phyloP scores from a whole-genome alignment of 2,329 filamentous ascomycete species.

The Elsinoe fawcettii region DNA sequence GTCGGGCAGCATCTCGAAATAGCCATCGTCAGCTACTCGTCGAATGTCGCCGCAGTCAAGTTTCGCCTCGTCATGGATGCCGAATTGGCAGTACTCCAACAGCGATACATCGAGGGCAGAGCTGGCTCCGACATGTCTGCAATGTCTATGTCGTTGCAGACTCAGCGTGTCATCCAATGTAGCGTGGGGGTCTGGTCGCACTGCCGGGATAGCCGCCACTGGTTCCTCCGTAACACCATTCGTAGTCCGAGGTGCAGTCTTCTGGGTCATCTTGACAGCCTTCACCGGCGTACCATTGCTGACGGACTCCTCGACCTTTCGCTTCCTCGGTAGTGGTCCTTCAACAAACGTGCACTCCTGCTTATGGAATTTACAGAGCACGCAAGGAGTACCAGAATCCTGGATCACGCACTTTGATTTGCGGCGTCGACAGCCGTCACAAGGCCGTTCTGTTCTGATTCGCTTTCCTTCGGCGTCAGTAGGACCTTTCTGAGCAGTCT shows the following conservation, averaged over 20 bases:
- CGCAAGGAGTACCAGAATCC: conserved; percentile 59
- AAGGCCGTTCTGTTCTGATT: conserved; percentile 35
- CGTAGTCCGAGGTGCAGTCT: conserved; percentile 13
- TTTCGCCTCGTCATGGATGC: conserved; percentile 72
- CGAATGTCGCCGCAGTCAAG: conserved; percentile 56
- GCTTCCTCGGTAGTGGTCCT: conserved; percentile 69
- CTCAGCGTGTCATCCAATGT: conserved; percentile 49
- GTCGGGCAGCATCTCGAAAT: conserved; percentile 73
- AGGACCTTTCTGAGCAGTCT: background rate
- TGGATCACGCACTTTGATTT: conserved; percentile 72
- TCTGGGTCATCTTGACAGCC: conserved; percentile 7
- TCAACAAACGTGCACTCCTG: conserved; percentile 72
- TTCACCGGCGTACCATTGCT: conserved; percentile 23
- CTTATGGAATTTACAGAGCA: conserved; percentile 69
- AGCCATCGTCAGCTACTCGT: conserved; percentile 69
- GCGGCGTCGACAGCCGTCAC: conserved; percentile 66
- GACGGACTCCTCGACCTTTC: conserved; percentile 56
- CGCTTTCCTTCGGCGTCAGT: conserved; percentile 13
- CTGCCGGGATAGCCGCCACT: background rate
- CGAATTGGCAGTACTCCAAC: conserved; percentile 71
- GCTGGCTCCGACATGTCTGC: conserved; percentile 75
- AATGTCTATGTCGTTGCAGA: conserved; percentile 68
- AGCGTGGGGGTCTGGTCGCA: background rate
- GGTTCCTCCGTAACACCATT: background rate
- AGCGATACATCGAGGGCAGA: conserved; percentile 79